phyloP scores from a whole-genome alignment of 257 asterid species.

The Misopates orontium region DNA sequence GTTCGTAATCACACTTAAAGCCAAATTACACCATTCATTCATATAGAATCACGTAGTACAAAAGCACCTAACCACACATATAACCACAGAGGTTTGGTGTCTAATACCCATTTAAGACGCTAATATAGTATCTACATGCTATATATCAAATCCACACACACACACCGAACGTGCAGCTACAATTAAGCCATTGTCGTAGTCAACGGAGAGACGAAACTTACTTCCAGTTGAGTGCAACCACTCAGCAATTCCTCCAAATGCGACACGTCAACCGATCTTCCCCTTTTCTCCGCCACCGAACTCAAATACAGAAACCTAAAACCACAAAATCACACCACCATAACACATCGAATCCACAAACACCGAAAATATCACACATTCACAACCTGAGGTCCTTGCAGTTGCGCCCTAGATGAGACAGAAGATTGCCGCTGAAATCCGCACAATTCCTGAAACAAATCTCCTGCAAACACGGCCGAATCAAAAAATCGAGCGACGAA shows the following conservation, averaged over 20 bases:
- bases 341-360: conserved; percentile 20
- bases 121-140: too few relatives aligned
- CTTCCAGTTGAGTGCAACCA: conserved; percentile 95
- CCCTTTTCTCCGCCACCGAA: conserved; percentile 85
- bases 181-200: conserved; percentile 11
- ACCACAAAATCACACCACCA: conserved; percentile 23
- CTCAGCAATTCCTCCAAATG: conserved; percentile 86
- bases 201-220: conserved; percentile 47
- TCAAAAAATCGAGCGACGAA: conserved; percentile 56
- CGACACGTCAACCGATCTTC: conserved; percentile 72
- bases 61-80: conserved; percentile 1
- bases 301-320: conserved; percentile 88
- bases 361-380: neutral
- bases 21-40: neutral
- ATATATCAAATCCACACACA: too few relatives aligned
- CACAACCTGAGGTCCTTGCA: conserved; percentile 79
- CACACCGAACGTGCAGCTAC: too few relatives aligned
- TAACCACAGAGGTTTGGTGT: too few relatives aligned
- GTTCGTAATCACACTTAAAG: neutral
- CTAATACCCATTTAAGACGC: too few relatives aligned
- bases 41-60: neutral
- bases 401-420: conserved; percentile 62
- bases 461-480: conserved; percentile 71
- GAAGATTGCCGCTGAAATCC: conserved; percentile 73
- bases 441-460: conserved; percentile 70